Evolutionary conservation across 495 filamentous ascomycete genomes (phyloP).

Genomic region (Trichoderma gamsii): DNA sequence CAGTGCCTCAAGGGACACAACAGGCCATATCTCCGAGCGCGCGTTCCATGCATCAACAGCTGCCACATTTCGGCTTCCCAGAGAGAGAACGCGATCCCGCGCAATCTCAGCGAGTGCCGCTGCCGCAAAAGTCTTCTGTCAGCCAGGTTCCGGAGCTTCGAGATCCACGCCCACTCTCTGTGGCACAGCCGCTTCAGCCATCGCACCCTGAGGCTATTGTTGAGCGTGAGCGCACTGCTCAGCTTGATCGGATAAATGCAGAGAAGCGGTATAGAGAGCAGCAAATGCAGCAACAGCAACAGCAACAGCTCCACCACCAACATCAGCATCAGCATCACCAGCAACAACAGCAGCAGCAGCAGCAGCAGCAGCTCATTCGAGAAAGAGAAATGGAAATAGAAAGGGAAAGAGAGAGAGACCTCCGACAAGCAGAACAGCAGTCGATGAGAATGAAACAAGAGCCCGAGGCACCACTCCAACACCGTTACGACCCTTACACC

Average conservation of each 20-base stretch:
- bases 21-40: constrained; percentile 36
- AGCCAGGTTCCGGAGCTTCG: constrained; percentile 26
- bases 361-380: constrained; percentile 17
- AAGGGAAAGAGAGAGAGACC: constrained; percentile 25
- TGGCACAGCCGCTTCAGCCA: constrained; percentile 24
- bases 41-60: constrained; percentile 34
- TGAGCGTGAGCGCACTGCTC: constrained; percentile 7
- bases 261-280: constrained; percentile 3
- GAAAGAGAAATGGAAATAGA: constrained; percentile 16
- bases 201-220: constrained; percentile 22
- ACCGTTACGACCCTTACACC: constrained; percentile 28
- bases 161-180: constrained; percentile 24
- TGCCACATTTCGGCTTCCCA: constrained; percentile 25
- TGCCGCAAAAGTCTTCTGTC: constrained; percentile 24
- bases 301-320: constrained; percentile 14
- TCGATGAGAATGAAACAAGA: constrained; percentile 41
- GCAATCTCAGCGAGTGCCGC: constrained; percentile 19
- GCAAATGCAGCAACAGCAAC: constrained; percentile 15
- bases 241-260: constrained; percentile 5
- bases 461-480: constrained; percentile 31
- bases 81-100: constrained; percentile 28
- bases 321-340: constrained; percentile 15
- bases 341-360: constrained; percentile 20
- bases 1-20: constrained; percentile 22
- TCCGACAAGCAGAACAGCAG: constrained; percentile 26